Base-by-base conservation (phyloP, 139 green algal species). In the Trebouxia sp. region DNA sequence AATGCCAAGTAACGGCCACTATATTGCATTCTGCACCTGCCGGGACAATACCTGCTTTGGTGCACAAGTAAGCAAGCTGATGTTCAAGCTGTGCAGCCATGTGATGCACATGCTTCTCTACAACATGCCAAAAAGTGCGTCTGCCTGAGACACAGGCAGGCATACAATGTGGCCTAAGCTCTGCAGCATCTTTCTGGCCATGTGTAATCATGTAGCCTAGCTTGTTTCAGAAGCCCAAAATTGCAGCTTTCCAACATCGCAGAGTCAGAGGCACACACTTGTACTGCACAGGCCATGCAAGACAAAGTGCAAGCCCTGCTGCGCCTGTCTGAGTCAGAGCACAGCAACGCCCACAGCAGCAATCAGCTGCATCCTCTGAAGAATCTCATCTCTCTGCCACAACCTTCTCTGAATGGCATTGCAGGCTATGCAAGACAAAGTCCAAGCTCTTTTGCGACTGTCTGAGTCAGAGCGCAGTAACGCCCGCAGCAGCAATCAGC, bases 361-460 rank as follows among this genome's bases (percentile, higher is more conserved):
- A 41, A 70, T 53, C 6, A 14, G 51, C 14, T 53, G 37, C 0
- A 20, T 20, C 11, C 30, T 9, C 67, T 50, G 8, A 53, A 45
- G 14, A 15, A 35, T 10, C 0, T 0, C 32, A 50, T 1, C 6
- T n/a, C 5, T 24, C 6, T 37, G 3, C 26, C 37, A n/a, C 32
- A 15, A 12, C 3, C 5, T 35, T 70, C 58, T 45, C 58, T 37
- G 14, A 14, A 17, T 47, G 32, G 11, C 51, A 6, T 26, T 74
- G 56, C 65, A 87, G 80, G 83, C 66, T 15, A 55, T 76, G 8
- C 37, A 82, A 69, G 51, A 87, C 28, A 86, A 86, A 45, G 82
- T 83, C 42, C 42, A 77, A 9, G 85, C 82, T 17, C 47, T 87
- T 41, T 37, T 85, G 65, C 62, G 85, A 1, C 51, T 84, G 15